Percentiles rank a stretch among this genome's conserved stretches.
Conservation (phyloP, 805 yeast species). For the Cyberlindnera americana region DNA sequence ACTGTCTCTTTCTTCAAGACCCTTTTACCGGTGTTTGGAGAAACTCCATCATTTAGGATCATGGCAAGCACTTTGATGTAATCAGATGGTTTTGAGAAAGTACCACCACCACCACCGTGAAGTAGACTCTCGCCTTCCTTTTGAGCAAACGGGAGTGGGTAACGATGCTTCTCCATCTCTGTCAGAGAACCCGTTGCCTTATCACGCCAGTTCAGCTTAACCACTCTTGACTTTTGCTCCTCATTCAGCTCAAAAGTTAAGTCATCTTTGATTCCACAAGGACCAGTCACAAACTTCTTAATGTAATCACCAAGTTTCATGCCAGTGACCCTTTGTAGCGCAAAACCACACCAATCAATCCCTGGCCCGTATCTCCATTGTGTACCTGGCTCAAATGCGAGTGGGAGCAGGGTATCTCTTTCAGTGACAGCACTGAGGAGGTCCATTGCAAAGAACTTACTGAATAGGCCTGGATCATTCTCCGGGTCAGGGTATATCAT, state of each 20-base stretch:
- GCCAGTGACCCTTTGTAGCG: conserved; percentile 30
- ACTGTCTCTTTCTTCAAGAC: conserved; percentile 33
- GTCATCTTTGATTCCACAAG: conserved; percentile 28
- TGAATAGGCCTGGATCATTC: not conserved
- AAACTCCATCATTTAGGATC: conserved; percentile 39
- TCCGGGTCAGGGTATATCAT: conserved; percentile 26
- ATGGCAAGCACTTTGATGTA: conserved; percentile 37
- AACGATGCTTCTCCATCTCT: not conserved
- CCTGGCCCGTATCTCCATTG: conserved; percentile 33
- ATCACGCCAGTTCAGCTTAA: conserved; percentile 24
- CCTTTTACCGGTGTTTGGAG: conserved; percentile 31
- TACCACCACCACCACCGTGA: conserved; percentile 43
- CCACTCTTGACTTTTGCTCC: conserved; percentile 21
- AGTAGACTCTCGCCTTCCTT: conserved; percentile 11
- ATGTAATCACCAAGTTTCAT: conserved; percentile 29
- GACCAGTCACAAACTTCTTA: conserved; percentile 27
- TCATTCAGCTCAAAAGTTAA: conserved; percentile 26
- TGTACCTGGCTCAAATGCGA: conserved; percentile 37
- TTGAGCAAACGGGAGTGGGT: not conserved
- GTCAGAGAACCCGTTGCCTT: conserved; percentile 10
- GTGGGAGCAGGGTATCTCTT: conserved; percentile 24
- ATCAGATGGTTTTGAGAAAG: conserved; percentile 37
- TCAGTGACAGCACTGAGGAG: conserved; percentile 12
- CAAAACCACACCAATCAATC: conserved; percentile 37
- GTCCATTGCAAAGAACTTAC: conserved; percentile 27